These are phyloP conservation scores for Avena eriantha DNA, from an alignment of 176 grass and related monocot genomes.

Conservation along the genomic window DNA sequence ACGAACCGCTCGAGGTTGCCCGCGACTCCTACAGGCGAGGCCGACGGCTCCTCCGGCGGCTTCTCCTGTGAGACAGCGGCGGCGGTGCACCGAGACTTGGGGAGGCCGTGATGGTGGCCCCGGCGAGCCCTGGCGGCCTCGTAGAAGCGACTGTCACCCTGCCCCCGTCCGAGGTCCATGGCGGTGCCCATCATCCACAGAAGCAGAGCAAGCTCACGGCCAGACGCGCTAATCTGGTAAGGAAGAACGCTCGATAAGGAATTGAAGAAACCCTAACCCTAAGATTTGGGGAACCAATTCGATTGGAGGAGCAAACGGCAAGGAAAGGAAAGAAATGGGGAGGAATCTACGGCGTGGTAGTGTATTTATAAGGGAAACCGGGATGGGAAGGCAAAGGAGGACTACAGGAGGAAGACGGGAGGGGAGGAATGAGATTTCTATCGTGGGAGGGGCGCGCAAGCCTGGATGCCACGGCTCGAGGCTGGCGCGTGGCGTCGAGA, in stretches of 20 bases:
- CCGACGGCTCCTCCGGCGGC: neutral
- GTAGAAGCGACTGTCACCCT: slow-evolving; percentile 41
- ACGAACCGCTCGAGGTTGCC: slow-evolving; percentile 57
- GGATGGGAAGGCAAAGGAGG: neutral
- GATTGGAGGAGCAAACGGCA: slow-evolving; percentile 25
- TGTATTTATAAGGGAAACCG: neutral
- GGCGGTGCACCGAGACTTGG: neutral
- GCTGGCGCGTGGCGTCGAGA: slow-evolving; percentile 11
- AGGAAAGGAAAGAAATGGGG: neutral
- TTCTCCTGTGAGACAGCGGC: slow-evolving; percentile 7
- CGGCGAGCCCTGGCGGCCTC: slow-evolving; percentile 42
- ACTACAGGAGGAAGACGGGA: neutral
- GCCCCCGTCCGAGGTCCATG: slow-evolving; percentile 42
- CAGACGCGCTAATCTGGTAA: slow-evolving; percentile 18
- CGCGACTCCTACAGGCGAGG: neutral
- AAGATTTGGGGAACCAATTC: slow-evolving; percentile 40
- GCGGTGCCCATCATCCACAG: slow-evolving; percentile 50
- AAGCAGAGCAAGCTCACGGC: neutral
- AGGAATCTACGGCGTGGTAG: neutral
- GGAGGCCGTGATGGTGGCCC: slow-evolving; percentile 36
- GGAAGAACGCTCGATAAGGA: slow-evolving; percentile 12
- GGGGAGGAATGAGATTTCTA: neutral
- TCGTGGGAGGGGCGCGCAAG: neutral
- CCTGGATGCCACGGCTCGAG: slow-evolving; percentile 39
- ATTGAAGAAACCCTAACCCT: slow-evolving; percentile 49